Evolutionary conservation across 371 early-diverging fungal genomes (phyloP), one percentile per base, ranked within the genome.

Genomic region (Quaeritorhiza haematococci): DNA sequence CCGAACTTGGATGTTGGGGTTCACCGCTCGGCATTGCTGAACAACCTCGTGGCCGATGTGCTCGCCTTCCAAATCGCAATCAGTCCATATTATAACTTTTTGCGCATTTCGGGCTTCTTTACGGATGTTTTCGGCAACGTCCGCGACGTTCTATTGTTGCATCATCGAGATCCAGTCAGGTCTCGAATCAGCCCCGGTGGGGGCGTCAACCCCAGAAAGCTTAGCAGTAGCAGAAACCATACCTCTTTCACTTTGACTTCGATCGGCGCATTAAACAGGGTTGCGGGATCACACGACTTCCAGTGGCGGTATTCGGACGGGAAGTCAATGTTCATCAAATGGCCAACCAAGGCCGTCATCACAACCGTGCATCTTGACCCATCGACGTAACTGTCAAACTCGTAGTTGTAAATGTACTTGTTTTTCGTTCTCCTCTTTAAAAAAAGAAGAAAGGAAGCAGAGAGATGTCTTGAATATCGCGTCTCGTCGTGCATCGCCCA

Each of bases 41-140:
- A 74, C 83, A 15, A 96, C 84, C 64, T 98, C 98, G 5, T 71
- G 67, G 10, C 98, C 99, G 65, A 99, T 99, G 47, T 92, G 89
- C 61, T 99, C 99, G 19, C 99, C 99, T 73, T 99, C 99, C 38
- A 96, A 83, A 79, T 99, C 99, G 67, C 98, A 98, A 82, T 99
- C 99, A 0, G 99, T 99, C 99, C 99, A 99, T 30, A 99, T 96
- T 49, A 97, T 86, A 28, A 99, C 67, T 35, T 84, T 68, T 19
- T 88, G 73, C 0, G 86, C 81, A 0, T 62, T 35, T 34, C 84
- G 69, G 0, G 88, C 82, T 61, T 91, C 80, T 5, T 62, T 55
- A 30, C 67, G 45, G 2, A 97, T 59, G 64, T 93, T 93, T 17
- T 69, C 62, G 17, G 76, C 85, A 1, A 95, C 67, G 0, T 68